A percentile compares a stretch with the other conserved stretches of the same genome.
These are phyloP conservation scores for Glomus cerebriforme DNA, from an alignment of 192 early-diverging fungal genomes.

Conservation along the genomic window DNA sequence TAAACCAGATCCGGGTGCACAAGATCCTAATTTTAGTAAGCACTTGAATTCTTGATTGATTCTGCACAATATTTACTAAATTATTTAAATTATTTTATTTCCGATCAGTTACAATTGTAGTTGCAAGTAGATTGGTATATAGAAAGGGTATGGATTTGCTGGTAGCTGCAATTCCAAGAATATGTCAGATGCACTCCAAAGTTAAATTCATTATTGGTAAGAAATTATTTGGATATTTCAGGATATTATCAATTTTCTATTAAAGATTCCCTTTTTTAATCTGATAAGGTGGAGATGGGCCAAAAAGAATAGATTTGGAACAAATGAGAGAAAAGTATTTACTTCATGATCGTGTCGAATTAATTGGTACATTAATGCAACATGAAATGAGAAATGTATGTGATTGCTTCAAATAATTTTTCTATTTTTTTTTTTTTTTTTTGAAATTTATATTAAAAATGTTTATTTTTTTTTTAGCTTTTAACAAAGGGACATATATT, in stretches of 20 bases:
- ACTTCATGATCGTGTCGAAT: slow-evolving; percentile 88
- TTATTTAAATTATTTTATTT: slow-evolving; percentile 1
- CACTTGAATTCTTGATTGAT: not conserved
- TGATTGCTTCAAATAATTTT: not conserved
- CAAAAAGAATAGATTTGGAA: slow-evolving; percentile 93
- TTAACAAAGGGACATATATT: slow-evolving; percentile 94
- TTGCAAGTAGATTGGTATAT: slow-evolving; percentile 90
- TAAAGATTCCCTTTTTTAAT: too few species aligned
- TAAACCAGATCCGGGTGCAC: slow-evolving; percentile 72
- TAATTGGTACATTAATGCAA: slow-evolving; percentile 83
- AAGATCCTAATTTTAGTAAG: slow-evolving; percentile 76
- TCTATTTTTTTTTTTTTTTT: not conserved
- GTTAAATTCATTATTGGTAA: slow-evolving; percentile 92
- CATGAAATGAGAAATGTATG: slow-evolving; percentile 80
- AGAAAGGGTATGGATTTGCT: slow-evolving; percentile 94
- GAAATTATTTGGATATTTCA: not conserved
- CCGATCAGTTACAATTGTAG: slow-evolving; percentile 84
- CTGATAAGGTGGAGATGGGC: slow-evolving; percentile 83
- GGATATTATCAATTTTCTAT: too few species aligned
- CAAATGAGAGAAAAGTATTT: slow-evolving; percentile 95
- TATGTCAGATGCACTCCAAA: slow-evolving; percentile 76
- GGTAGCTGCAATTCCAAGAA: slow-evolving; percentile 86
- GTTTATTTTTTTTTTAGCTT: slow-evolving; percentile 36
- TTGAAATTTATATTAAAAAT: not conserved
- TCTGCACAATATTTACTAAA: not conserved